A percentile compares a stretch with the other conserved stretches of the same genome.
phyloP scores from a whole-genome alignment of 2,329 filamentous ascomycete genomes.

The Venturia aucupariae region DNA sequence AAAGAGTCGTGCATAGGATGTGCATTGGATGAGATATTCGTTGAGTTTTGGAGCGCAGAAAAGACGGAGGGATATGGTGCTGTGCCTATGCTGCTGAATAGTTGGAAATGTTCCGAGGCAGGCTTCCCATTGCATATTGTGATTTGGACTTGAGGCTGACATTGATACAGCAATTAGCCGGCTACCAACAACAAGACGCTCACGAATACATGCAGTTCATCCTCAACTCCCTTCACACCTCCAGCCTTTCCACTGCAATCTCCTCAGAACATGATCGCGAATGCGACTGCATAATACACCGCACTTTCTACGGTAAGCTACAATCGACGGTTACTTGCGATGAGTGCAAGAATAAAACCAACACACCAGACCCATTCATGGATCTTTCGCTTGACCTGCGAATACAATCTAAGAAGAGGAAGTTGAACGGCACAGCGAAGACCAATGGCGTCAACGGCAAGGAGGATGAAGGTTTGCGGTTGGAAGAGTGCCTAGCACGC shows the following conservation, averaged over 20 bases:
- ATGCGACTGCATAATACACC: conserved; percentile 88
- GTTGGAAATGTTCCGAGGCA: conserved; percentile 73
- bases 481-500: conserved; percentile 63
- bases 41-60: conserved; percentile 58
- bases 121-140: conserved; percentile 21
- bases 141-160: conserved; percentile 37
- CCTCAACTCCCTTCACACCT: conserved; percentile 70
- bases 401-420: conserved; percentile 55
- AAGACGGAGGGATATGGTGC: conserved; percentile 85
- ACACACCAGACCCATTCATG: conserved; percentile 79
- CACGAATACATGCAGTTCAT: conserved; percentile 97
- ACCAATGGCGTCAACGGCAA: conserved; percentile 21
- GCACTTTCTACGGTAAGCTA: conserved; percentile 87
- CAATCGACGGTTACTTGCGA: conserved; percentile 86
- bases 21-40: conserved; percentile 53
- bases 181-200: conserved; percentile 91
- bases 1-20: conserved; percentile 46
- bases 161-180: conserved; percentile 45
- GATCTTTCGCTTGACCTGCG: conserved; percentile 87
- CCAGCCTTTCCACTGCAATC: conserved; percentile 31
- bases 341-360: conserved; percentile 73
- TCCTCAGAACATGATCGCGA: conserved; percentile 34
- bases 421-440: conserved; percentile 32
- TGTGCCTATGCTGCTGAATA: conserved; percentile 77
- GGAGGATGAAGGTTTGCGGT: conserved; percentile 29